Conservation (phyloP, 1,139 yeast genomes). For the Yamadazyma membranifaciens region DNA sequence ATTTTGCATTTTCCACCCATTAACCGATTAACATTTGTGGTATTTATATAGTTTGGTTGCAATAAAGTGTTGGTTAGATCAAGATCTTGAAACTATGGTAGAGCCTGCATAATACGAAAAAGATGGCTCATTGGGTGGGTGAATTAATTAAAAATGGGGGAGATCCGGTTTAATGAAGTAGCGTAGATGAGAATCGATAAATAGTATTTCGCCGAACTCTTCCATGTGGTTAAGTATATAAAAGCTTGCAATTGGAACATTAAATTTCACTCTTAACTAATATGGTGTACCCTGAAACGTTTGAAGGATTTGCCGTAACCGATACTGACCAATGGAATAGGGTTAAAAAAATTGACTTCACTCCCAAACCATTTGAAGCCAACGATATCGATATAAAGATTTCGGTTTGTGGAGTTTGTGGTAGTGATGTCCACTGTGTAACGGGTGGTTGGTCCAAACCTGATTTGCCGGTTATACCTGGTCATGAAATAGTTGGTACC, state of each 20-base stretch:
- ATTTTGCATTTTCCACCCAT: too few relatives aligned
- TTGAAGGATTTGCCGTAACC: constrained; percentile 45
- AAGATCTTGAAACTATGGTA: too few relatives aligned
- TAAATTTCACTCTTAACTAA: constrained; percentile 1
- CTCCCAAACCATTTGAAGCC: constrained; percentile 29
- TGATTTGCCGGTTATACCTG: constrained; percentile 31
- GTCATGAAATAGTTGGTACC: constrained; percentile 53
- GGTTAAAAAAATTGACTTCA: constrained; percentile 34
- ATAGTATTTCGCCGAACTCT: too few relatives aligned
- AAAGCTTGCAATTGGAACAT: not conserved
- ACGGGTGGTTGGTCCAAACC: constrained; percentile 39
- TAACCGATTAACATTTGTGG: too few relatives aligned
- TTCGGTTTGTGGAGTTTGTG: constrained; percentile 41
- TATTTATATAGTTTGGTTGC: too few relatives aligned
- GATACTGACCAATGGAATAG: constrained; percentile 34
- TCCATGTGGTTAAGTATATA: too few relatives aligned
- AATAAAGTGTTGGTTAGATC: too few relatives aligned
- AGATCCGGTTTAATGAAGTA: too few relatives aligned
- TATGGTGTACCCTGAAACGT: constrained; percentile 26
- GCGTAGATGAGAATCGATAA: too few relatives aligned
- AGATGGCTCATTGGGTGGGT: too few relatives aligned
- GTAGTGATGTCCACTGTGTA: constrained; percentile 43
- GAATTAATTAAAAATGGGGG: too few relatives aligned
- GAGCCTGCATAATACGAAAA: too few relatives aligned
- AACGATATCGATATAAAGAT: constrained; percentile 35